Evolutionary conservation across 2,329 filamentous ascomycete genomes (phyloP).

Genomic region (Arachnomyces sp.): DNA sequence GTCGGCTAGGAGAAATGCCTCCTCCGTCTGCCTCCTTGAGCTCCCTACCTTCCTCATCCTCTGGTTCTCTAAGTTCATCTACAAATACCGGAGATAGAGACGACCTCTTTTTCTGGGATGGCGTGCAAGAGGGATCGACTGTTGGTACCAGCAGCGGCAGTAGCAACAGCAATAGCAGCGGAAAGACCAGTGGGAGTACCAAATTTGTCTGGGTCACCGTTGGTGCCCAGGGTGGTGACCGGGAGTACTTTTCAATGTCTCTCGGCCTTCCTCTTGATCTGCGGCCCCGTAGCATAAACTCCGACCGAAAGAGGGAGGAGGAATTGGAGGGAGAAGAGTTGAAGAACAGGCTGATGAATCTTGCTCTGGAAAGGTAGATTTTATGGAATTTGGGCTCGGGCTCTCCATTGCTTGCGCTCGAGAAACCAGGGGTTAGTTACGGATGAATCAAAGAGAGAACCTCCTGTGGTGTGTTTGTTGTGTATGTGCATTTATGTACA

Average conservation of each 20-base stretch:
- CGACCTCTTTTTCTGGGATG: constrained; percentile 30
- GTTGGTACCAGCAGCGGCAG: constrained; percentile 30
- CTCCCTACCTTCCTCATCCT: constrained; percentile 8
- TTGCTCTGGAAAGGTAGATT: not conserved
- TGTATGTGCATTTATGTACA: not conserved
- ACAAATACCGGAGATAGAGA: constrained; percentile 12
- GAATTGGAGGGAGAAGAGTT: constrained; percentile 5
- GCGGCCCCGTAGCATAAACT: too few species aligned
- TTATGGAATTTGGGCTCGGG: not conserved
- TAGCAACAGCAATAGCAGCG: too few species aligned
- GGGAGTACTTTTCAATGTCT: constrained; percentile 33
- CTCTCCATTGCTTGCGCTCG: not conserved
- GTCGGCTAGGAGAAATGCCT: constrained; percentile 28
- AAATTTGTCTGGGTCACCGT: constrained; percentile 48
- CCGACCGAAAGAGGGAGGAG: too few species aligned
- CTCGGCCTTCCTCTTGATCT: constrained; percentile 8
- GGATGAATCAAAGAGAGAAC: not conserved
- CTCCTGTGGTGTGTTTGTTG: constrained; percentile 2
- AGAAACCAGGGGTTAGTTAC: not conserved
- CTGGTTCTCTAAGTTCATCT: constrained; percentile 9
- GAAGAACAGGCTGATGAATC: constrained; percentile 8
- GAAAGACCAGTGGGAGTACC: constrained; percentile 32
- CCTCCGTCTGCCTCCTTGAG: constrained; percentile 1
- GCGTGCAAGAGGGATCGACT: constrained; percentile 32
- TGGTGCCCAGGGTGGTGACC: constrained; percentile 41